Evolutionary conservation across 441 rosid genomes (phyloP).

Genomic region (Mallotus japonicus): DNA sequence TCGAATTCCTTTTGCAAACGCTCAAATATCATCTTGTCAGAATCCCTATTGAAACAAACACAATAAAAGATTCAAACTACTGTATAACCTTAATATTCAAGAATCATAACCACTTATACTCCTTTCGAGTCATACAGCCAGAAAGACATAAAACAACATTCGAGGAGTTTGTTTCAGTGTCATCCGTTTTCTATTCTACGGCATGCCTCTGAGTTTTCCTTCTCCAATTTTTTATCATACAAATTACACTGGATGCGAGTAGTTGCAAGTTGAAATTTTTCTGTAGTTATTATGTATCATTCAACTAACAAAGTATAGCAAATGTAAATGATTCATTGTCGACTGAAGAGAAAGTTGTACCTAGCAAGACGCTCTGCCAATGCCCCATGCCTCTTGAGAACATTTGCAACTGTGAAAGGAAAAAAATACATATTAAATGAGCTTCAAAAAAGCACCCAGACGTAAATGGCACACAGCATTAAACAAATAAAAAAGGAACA

Average conservation of each 20-base stretch:
- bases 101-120: slow-evolving; percentile 8
- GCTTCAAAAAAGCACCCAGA: slow-evolving; percentile 5
- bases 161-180: too few relatives aligned
- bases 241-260: too few relatives aligned
- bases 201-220: too few relatives aligned
- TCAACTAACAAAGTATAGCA: too few relatives aligned
- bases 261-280: too few relatives aligned
- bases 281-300: too few relatives aligned
- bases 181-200: too few relatives aligned
- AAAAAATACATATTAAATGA: slow-evolving; percentile 10
- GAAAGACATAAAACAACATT: neutral
- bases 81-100: slow-evolving; percentile 16
- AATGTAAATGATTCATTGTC: neutral
- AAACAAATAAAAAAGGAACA: neutral
- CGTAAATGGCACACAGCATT: neutral
- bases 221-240: too few relatives aligned
- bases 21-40: slow-evolving; percentile 82
- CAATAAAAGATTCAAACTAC: slow-evolving; percentile 23
- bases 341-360: slow-evolving; percentile 30
- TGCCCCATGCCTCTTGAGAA: slow-evolving; percentile 79
- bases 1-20: slow-evolving; percentile 89
- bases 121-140: neutral
- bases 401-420: slow-evolving; percentile 57
- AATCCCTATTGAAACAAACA: slow-evolving; percentile 55
- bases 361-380: slow-evolving; percentile 75